Evolutionary conservation across 208 protist genomes (phyloP).

Genomic region (Trypanosoma congolense): DNA sequence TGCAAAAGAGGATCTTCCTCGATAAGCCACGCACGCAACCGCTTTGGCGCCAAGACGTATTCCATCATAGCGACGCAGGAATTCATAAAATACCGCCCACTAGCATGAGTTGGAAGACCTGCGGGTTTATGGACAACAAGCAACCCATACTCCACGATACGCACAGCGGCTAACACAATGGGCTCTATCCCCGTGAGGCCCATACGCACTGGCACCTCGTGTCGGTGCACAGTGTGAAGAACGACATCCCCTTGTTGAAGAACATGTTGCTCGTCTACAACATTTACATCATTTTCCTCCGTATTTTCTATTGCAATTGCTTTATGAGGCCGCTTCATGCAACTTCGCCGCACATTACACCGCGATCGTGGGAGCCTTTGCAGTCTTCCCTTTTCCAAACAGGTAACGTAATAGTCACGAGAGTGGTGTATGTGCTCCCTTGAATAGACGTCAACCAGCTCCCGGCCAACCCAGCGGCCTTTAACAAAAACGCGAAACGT

Average conservation of each 20-base stretch:
- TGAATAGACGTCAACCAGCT: constrained; percentile 83
- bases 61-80: constrained; percentile 84
- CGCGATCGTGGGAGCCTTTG: constrained; percentile 10
- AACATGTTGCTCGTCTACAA: background rate
- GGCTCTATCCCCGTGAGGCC: constrained; percentile 54
- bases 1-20: constrained; percentile 60
- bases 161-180: constrained; percentile 40
- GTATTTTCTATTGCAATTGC: constrained; percentile 5
- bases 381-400: constrained; percentile 72
- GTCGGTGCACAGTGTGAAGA: constrained; percentile 88
- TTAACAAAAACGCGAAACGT: constrained; percentile 90
- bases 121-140: constrained; percentile 68
- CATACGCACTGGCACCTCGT: constrained; percentile 88
- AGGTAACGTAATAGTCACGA: constrained; percentile 77
- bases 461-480: constrained; percentile 86
- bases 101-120: constrained; percentile 83
- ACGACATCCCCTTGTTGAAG: constrained; percentile 81
- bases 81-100: constrained; percentile 91
- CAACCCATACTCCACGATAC: constrained; percentile 57
- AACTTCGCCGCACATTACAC: constrained; percentile 15
- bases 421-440: constrained; percentile 84
- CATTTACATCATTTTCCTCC: background rate
- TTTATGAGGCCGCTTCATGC: constrained; percentile 23
- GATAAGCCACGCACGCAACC: constrained; percentile 60
- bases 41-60: constrained; percentile 75